Evolutionary conservation across 495 filamentous ascomycete genomes (phyloP), one percentile per base, ranked within the genome.

Genomic region (Chaetomium cochliodes): DNA sequence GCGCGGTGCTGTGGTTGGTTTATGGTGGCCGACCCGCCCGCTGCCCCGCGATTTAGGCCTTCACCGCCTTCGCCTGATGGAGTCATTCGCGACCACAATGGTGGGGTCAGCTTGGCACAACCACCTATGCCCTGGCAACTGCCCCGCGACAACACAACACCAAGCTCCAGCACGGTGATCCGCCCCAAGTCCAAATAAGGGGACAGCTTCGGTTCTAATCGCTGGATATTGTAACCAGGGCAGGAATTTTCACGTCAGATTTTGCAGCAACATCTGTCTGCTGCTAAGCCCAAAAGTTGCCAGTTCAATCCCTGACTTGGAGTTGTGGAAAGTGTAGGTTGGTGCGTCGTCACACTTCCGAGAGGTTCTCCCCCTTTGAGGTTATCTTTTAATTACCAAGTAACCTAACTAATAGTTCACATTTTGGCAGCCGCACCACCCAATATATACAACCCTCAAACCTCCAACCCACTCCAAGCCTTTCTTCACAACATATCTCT

Each of bases 41-140:
- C 12, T 64, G 66, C 66, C 66, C 66, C 66, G 62, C 66, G 66
- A 52, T 65, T 62, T 58, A 37, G 61, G 65, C 47, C 11, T 23
- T 68, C 66, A 68, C 66, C 66, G 66, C 66, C 66, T 65, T 64
- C 22, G 54, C 64, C 59, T 1, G 53, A 67, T 67, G 54, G 53
- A 47, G 65, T 54, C 60, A 63, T 22, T 30, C 16, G 28, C 28
- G 20, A 22, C 20, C 22, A 46, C 5, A 20, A 60, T 56, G 57
- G 66, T 65, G 66, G 66, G 66, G 66, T 68, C n/a, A 67, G 52
- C 53, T 46, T 62, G 58, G 58, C 64, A 57, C 33, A 58, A 52
- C 41, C 39, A 15, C 39, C 39, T 41, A 30, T 30, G 41, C 41
- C 41, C 41, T 44, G 41, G 41, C 41, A 16, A 11, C 44, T 49